phyloP scores from a whole-genome alignment of 2,329 filamentous ascomycete genomes.

The Colletotrichum chlorophyti region DNA sequence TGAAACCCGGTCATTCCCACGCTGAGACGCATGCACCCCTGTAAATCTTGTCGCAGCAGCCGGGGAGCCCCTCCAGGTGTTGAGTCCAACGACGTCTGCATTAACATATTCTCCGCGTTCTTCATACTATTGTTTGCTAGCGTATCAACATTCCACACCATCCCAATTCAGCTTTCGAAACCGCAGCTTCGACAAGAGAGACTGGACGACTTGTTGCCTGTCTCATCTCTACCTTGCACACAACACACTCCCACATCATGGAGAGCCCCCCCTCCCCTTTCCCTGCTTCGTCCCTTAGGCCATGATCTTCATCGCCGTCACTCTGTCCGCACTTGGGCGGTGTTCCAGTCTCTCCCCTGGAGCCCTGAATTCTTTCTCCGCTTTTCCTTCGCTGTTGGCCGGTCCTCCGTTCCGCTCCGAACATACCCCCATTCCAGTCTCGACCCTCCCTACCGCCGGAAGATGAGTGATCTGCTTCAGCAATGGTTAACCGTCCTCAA shows the following conservation, averaged over 20 bases:
- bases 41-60: constrained; percentile 25
- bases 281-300: not conserved
- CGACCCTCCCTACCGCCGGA: constrained; percentile 4
- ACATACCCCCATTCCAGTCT: constrained; percentile 13
- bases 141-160: not conserved
- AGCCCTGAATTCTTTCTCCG: not conserved
- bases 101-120: constrained; percentile 14
- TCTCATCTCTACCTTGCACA: constrained; percentile 11
- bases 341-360: constrained; percentile 3
- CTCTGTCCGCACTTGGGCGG: not conserved
- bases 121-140: constrained; percentile 1
- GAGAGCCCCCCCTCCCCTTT: not conserved
- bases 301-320: constrained; percentile 12
- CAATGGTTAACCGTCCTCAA: constrained; percentile 5
- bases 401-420: constrained; percentile 2
- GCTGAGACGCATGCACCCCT: constrained; percentile 29
- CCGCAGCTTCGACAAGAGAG: constrained; percentile 9
- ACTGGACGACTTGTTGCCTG: constrained; percentile 4
- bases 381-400: constrained; percentile 12
- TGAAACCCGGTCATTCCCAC: constrained; percentile 30
- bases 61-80: too few relatives aligned
- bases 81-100: not conserved
- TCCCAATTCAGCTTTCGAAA: constrained; percentile 21
- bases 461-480: constrained; percentile 1
- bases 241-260: not conserved